Evolutionary conservation across 1,139 yeast species (phyloP).

Genomic region (Candida buenavistaensis): DNA sequence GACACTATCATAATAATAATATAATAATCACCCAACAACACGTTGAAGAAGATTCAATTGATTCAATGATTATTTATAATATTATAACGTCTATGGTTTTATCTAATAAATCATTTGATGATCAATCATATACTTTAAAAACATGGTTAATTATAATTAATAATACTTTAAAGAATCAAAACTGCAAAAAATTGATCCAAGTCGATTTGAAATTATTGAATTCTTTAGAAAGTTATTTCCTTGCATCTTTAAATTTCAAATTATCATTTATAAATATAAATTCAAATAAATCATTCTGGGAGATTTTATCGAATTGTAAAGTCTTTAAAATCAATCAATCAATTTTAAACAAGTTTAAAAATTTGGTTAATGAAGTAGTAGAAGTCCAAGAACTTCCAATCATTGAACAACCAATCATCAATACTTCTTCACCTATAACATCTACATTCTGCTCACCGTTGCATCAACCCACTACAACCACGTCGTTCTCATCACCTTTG

Average conservation of each 20-base stretch:
- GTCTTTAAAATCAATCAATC: background rate
- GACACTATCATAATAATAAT: conserved; percentile 19
- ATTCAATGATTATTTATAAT: conserved; percentile 24
- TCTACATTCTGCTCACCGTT: conserved; percentile 2
- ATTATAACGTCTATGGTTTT: conserved; percentile 39
- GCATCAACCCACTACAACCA: conserved; percentile 1
- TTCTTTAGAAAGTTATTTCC: conserved; percentile 31
- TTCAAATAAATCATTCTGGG: conserved; percentile 28
- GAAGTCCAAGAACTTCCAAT: background rate
- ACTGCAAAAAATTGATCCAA: conserved; percentile 3
- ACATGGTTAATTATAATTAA: conserved; percentile 41
- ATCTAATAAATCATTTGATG: conserved; percentile 51
- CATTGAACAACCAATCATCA: background rate
- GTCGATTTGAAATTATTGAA: conserved; percentile 24
- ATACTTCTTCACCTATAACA: conserved; percentile 1
- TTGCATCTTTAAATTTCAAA: conserved; percentile 29
- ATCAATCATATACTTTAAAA: conserved; percentile 52
- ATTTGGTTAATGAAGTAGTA: too few relatives aligned
- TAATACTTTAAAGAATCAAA: conserved; percentile 9
- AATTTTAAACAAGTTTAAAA: background rate
- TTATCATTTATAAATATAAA: conserved; percentile 26
- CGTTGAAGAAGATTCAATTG: conserved; percentile 14
- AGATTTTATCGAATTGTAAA: conserved; percentile 7
- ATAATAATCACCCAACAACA: conserved; percentile 14
- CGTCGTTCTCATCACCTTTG: conserved; percentile 16